Base-by-base conservation (phyloP, 345 rosid species). In the Populus davidiana region DNA sequence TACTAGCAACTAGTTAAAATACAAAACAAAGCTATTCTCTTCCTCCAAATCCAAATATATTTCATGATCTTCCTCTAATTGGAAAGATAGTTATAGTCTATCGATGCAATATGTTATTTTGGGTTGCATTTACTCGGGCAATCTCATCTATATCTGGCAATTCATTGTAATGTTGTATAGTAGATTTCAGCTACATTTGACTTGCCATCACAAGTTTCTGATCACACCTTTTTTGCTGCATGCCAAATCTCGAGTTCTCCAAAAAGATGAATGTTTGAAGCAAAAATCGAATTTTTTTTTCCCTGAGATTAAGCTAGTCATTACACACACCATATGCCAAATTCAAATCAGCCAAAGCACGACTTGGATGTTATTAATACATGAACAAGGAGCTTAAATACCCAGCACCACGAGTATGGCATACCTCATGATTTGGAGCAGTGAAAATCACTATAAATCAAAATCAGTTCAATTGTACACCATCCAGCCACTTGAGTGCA, bases 401-500 rank as follows among this genome's bases (percentile, higher is more conserved):
- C 27, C 21, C 21, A 13, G 36, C 33, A 10, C 44, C 39, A 50
- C 1, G n/a, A 65, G 66, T 16, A 18, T 70, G 68, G 65, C 67
- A 74, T 33, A 78, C 38, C 49, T 67, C 56, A 73, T 13, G n/a
- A 69, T 14, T 20, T 59, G 67, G 10, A 43, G 44, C 49, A 39
- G 29, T 5, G 27, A 47, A 52, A 70, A 59, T 0, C 4, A 79
- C 27, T 27, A 29, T 35, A 20, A 52, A 23, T 23, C 27, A 50
- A 77, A 79, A 8, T 75, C 66, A 84, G 23, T 49, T 74, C 76
- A 89, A 67, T 21, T 78, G 54, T 70, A 80, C 79, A 31, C 88
- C 93, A 77, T 96, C 93, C 29, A 92, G 80, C 90, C 88, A 91
- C 80, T 84, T 80, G 12, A 96, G 94, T 69, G 77, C 81, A 49